These are phyloP conservation scores for Pichia paraexigua DNA, from an alignment of 805 yeast species.

Conservation along the genomic window DNA sequence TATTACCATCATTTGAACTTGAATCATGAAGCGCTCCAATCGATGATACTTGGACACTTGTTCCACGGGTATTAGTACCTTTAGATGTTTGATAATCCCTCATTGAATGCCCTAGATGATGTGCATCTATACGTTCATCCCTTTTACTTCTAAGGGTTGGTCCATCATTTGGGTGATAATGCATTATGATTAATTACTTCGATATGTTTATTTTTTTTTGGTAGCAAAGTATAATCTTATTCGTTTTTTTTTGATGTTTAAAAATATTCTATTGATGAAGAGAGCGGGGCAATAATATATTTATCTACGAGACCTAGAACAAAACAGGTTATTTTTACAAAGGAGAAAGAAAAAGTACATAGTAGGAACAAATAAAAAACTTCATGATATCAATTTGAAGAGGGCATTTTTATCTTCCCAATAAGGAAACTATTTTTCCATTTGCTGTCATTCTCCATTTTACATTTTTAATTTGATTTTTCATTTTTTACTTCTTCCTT, in stretches of 20 bases:
- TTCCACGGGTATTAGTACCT: neutral
- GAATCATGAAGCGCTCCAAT: neutral
- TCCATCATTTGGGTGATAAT: neutral
- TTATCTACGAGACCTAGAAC: neutral
- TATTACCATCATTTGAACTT: neutral
- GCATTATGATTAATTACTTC: neutral
- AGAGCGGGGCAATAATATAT: neutral
- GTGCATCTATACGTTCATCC: neutral
- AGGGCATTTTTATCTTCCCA: neutral
- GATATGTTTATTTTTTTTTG: neutral
- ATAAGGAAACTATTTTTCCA: neutral
- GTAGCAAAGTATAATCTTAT: neutral
- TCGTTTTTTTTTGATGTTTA: neutral
- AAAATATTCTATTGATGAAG: neutral
- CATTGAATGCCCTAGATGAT: neutral
- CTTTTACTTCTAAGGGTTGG: neutral
- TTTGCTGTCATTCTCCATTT: neutral
- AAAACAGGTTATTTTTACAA: neutral
- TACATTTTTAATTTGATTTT: neutral
- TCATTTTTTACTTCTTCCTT: slow-evolving; percentile 2
- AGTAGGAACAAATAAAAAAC: neutral
- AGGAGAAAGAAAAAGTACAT: neutral
- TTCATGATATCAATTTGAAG: neutral
- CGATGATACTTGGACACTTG: neutral
- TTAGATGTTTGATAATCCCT: neutral